Base-by-base conservation (phyloP, 1,284 basidiomycete genomes). In the Salmacisia buchloeana region DNA sequence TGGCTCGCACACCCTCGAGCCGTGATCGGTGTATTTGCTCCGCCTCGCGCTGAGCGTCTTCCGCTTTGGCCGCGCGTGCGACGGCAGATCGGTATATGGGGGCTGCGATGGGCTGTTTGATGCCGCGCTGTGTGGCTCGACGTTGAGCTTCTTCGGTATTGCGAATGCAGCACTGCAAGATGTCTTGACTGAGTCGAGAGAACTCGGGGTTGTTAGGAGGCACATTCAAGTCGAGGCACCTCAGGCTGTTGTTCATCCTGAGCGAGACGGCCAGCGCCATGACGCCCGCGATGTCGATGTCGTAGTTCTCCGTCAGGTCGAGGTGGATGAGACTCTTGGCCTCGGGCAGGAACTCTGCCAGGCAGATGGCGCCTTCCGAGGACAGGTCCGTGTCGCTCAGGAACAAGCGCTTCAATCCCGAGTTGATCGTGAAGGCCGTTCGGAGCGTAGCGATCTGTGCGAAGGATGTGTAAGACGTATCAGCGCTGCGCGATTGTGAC, bases 331-430 rank as follows among this genome's bases (percentile, higher is more conserved):
- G 83, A 0, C 88, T 89, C 29, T 85, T 85, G 0, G 91, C 89
- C 78, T 97, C 93, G 0, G 93, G 93, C 2, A 97, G 84, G 82
- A 97, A 97, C 81, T 97, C 94, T 2, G 94, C 94, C 1, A 98
- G 85, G 0, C 92, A 90, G 64, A 98, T 96, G 0, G 94, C 94
- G 2, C 91, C 93, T 1, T 89, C 84, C 0, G 91, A 90, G 0
- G 86, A 86, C 72, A 98, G 84, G 4, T 85, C 84, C 0, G 94
- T 97, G 3, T 88, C 87, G 15, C 90, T 88, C 29, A 98, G 85
- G 83, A 97, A 97, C 36, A 99, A 83, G 1, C 94, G 87, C 79
- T 94, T 96, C 35, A 97, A 85, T 0, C 91, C 88, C 1, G 88
- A 89, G 80, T 97, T 97, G 66, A 97, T 85, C 0, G 92, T 94